These are phyloP conservation scores for Neoboletus subvelutipes DNA, from an alignment of 768 basidiomycete species.

Conservation along the genomic window DNA sequence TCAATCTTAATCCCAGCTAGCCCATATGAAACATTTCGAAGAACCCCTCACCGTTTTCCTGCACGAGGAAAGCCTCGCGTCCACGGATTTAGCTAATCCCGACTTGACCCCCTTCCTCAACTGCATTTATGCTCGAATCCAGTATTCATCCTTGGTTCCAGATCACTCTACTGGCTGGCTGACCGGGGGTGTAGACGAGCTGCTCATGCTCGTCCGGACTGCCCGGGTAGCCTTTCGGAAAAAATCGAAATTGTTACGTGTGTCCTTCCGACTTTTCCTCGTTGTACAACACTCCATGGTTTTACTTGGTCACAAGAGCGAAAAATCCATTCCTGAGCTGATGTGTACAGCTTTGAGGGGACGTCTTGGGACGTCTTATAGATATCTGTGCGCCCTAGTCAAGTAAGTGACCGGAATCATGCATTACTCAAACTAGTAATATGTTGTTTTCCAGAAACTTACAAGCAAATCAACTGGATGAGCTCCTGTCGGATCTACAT, in stretches of 20 bases:
- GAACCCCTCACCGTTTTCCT: constrained; percentile 50
- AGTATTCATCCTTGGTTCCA: constrained; percentile 16
- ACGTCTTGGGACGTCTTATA: constrained; percentile 42
- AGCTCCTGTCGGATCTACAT: constrained; percentile 43
- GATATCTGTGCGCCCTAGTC: constrained; percentile 45
- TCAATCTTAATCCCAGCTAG: constrained; percentile 41
- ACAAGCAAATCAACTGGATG: constrained; percentile 30
- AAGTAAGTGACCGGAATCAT: constrained; percentile 38
- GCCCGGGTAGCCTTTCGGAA: constrained; percentile 39
- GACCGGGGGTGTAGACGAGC: constrained; percentile 24
- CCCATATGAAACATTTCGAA: constrained; percentile 69
- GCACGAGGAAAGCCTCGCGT: constrained; percentile 8
- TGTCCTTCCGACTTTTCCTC: constrained; percentile 49
- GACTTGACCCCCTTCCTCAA: constrained; percentile 37
- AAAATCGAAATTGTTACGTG: constrained; percentile 36
- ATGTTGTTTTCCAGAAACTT: constrained; percentile 40
- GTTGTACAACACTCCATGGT: constrained; percentile 45
- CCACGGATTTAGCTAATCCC: constrained; percentile 14
- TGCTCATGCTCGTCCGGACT: constrained; percentile 37
- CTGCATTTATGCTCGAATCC: constrained; percentile 38
- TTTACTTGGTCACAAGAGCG: constrained; percentile 42
- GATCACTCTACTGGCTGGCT: constrained; percentile 26
- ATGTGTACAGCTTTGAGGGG: constrained; percentile 50
- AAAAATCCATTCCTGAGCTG: constrained; percentile 35
- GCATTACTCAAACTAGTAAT: constrained; percentile 16